Evolutionary conservation across 495 filamentous ascomycete species (phyloP).

Genomic region (Penicillium maclennaniae): DNA sequence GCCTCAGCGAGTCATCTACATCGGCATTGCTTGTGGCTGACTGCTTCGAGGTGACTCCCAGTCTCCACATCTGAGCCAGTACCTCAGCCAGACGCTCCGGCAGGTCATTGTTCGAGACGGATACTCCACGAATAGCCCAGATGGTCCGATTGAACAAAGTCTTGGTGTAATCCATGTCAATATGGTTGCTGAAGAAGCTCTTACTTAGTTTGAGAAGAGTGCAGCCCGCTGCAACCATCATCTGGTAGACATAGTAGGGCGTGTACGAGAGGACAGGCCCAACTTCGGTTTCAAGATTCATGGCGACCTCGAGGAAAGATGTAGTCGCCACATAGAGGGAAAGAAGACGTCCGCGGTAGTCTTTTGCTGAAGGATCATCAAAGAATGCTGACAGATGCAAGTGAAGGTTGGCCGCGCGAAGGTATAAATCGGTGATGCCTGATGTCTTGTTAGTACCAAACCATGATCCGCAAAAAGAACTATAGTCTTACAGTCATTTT

Average conservation of each 20-base stretch:
- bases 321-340: slow-evolving; percentile 72
- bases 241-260: slow-evolving; percentile 86
- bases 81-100: slow-evolving; percentile 83
- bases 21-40: slow-evolving; percentile 30
- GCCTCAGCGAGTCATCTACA: slow-evolving; percentile 67
- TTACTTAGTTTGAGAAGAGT: slow-evolving; percentile 80
- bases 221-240: slow-evolving; percentile 85
- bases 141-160: slow-evolving; percentile 74
- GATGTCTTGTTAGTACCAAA: slow-evolving; percentile 29
- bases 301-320: slow-evolving; percentile 67
- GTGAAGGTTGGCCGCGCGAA: slow-evolving; percentile 77
- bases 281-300: slow-evolving; percentile 53
- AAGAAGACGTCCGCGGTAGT: slow-evolving; percentile 74
- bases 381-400: slow-evolving; percentile 86
- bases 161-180: slow-evolving; percentile 72
- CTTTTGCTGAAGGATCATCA: slow-evolving; percentile 67
- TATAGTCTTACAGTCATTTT: slow-evolving; percentile 40
- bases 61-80: slow-evolving; percentile 88
- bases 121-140: slow-evolving; percentile 69
- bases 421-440: slow-evolving; percentile 66
- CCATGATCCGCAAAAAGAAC: background rate
- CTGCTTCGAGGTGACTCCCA: slow-evolving; percentile 50
- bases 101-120: slow-evolving; percentile 78
- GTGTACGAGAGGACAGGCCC: slow-evolving; percentile 60
- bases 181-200: slow-evolving; percentile 67